Evolutionary conservation across 257 asterid species (phyloP).

Genomic region (Fraxinus americana): DNA sequence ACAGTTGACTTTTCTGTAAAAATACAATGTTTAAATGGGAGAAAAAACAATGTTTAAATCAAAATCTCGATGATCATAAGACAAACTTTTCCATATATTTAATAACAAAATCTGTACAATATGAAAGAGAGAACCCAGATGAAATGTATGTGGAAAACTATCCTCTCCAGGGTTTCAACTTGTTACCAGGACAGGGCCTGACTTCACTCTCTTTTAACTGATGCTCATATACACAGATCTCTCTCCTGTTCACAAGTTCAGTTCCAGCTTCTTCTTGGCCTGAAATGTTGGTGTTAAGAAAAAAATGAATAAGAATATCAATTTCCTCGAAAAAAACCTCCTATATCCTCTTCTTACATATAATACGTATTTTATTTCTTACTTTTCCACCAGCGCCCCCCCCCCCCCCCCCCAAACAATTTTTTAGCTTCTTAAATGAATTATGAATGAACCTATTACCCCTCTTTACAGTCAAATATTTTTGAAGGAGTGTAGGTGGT

Average conservation of each 20-base stretch:
- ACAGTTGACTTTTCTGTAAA: background rate
- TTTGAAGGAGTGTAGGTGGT: conserved; percentile 71
- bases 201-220: conserved; percentile 25
- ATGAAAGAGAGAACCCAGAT: conserved; percentile 20
- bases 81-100: background rate
- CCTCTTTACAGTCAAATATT: conserved; percentile 53
- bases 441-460: conserved; percentile 14
- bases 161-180: conserved; percentile 23
- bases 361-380: conserved; percentile 5
- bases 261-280: conserved; percentile 93
- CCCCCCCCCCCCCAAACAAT: too few relatives aligned
- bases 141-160: background rate
- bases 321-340: conserved; percentile 44
- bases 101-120: conserved; percentile 31
- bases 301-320: conserved; percentile 45
- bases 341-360: too few relatives aligned
- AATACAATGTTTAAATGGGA: too few relatives aligned
- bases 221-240: conserved; percentile 26
- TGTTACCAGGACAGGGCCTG: conserved; percentile 17
- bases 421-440: conserved; percentile 10
- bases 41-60: background rate
- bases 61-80: background rate
- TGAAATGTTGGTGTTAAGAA: conserved; percentile 54
- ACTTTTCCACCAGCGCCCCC: conserved; percentile 8
- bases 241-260: conserved; percentile 44